Conservation (phyloP, 441 rosid species). For the Euphorbia celastroides region DNA sequence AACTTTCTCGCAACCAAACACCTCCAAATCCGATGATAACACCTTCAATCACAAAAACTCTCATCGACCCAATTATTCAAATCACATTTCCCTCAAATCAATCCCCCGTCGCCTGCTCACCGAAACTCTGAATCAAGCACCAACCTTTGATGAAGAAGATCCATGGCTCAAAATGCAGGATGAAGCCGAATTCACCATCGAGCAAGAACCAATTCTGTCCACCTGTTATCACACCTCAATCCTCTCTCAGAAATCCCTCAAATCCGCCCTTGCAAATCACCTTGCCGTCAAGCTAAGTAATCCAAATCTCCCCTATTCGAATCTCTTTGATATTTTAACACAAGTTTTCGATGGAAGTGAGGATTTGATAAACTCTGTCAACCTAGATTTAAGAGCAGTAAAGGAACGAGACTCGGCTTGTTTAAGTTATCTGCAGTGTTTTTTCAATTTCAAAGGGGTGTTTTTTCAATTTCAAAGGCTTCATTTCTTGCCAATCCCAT, state of each 20-base stretch:
- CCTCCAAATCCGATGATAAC: constrained; percentile 27
- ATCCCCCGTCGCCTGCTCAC: constrained; percentile 18
- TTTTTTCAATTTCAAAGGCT: constrained; percentile 45
- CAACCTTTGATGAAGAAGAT: constrained; percentile 19
- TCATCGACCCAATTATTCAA: constrained; percentile 29
- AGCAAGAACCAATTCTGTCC: constrained; percentile 55
- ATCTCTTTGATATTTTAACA: constrained; percentile 52
- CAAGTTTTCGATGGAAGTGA: constrained; percentile 40
- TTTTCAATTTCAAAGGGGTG: constrained; percentile 75
- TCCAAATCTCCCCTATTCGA: constrained; percentile 34
- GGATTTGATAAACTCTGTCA: constrained; percentile 39
- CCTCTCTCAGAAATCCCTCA: constrained; percentile 46
- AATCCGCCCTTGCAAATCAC: constrained; percentile 53
- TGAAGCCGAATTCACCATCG: constrained; percentile 54
- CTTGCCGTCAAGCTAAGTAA: constrained; percentile 58
- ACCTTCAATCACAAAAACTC: constrained; percentile 24
- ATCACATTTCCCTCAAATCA: constrained; percentile 26
- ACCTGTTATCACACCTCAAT: constrained; percentile 51
- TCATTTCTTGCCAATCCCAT: constrained; percentile 26
- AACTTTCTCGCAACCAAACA: constrained; percentile 40
- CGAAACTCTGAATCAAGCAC: constrained; percentile 17
- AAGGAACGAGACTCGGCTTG: constrained; percentile 84
- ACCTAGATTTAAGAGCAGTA: constrained; percentile 55
- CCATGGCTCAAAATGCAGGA: constrained; percentile 54
- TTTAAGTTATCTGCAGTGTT: constrained; percentile 54